A percentile compares a stretch with the other conserved stretches of the same genome.
phyloP scores from a whole-genome alignment of 2,329 filamentous ascomycete species.

The Cordyceps tenuipes region DNA sequence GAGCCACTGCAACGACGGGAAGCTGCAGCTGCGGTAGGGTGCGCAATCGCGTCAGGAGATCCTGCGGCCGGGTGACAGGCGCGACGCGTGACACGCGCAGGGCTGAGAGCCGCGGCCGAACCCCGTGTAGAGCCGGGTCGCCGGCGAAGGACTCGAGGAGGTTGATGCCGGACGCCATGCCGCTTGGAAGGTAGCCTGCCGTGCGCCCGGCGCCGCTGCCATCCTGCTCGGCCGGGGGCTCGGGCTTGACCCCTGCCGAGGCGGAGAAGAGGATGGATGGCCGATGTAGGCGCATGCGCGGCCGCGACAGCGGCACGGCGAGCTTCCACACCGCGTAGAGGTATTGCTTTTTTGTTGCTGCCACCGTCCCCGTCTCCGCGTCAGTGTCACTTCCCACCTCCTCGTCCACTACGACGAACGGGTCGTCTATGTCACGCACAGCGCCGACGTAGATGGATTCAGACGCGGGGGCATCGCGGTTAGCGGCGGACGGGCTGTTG shows the following conservation, averaged over 20 bases:
- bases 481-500: constrained; percentile 44
- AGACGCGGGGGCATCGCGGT: constrained; percentile 30
- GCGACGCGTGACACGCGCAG: constrained; percentile 66
- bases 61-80: constrained; percentile 54
- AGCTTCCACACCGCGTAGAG: constrained; percentile 54
- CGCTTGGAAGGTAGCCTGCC: constrained; percentile 61
- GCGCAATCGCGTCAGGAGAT: constrained; percentile 54
- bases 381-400: constrained; percentile 19
- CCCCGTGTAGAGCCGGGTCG: constrained; percentile 54
- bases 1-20: constrained; percentile 59
- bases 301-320: constrained; percentile 48
- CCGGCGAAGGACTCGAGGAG: constrained; percentile 65
- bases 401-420: constrained; percentile 41
- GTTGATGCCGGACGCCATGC: constrained; percentile 62
- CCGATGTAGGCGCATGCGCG: constrained; percentile 56
- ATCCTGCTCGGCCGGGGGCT: constrained; percentile 20
- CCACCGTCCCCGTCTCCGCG: constrained; percentile 7
- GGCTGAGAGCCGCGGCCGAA: constrained; percentile 61
- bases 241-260: constrained; percentile 51
- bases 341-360: constrained; percentile 22
- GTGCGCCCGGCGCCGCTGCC: constrained; percentile 19
- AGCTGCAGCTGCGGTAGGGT: constrained; percentile 55
- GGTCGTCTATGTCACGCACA: constrained; percentile 41
- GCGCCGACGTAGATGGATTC: constrained; percentile 54
- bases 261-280: constrained; percentile 59